A percentile compares a stretch with the other conserved stretches of the same genome.
Conservation (phyloP, 257 asterid species). For the Ilex aquifolium region DNA sequence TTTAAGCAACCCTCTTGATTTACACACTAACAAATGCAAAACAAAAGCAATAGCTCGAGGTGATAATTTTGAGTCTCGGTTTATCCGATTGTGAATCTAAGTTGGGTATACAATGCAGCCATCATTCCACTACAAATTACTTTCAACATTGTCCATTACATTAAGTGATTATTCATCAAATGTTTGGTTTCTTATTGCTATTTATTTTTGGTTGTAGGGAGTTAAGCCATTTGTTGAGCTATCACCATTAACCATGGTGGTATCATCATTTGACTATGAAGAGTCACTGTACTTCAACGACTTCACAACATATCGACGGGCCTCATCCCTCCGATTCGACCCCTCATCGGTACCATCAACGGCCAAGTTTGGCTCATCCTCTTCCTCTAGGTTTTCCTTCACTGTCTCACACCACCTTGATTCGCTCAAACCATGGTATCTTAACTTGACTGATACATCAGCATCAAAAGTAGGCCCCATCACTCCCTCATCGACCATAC, state of each 20-base stretch:
- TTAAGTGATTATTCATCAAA: no score
- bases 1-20: no score
- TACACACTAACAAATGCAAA: no score
- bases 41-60: no score
- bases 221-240: constrained; percentile 75
- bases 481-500: constrained; percentile 1
- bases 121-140: no score
- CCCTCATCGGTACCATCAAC: constrained; percentile 39
- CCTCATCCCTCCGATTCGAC: constrained; percentile 60
- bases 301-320: constrained; percentile 46
- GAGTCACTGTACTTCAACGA: constrained; percentile 58
- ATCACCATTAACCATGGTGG: constrained; percentile 38
- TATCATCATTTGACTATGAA: constrained; percentile 74
- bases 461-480: constrained; percentile 61
- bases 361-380: constrained; percentile 58
- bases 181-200: background rate
- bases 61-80: no score
- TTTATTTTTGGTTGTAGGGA: constrained; percentile 37
- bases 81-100: no score
- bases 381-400: constrained; percentile 82
- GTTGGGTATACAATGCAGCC: no score
- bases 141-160: no score
- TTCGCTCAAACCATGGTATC: constrained; percentile 85
- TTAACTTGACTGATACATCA: constrained; percentile 54
- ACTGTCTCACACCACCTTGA: constrained; percentile 80